phyloP scores from a whole-genome alignment of 345 rosid species.

The Triadica sebifera region DNA sequence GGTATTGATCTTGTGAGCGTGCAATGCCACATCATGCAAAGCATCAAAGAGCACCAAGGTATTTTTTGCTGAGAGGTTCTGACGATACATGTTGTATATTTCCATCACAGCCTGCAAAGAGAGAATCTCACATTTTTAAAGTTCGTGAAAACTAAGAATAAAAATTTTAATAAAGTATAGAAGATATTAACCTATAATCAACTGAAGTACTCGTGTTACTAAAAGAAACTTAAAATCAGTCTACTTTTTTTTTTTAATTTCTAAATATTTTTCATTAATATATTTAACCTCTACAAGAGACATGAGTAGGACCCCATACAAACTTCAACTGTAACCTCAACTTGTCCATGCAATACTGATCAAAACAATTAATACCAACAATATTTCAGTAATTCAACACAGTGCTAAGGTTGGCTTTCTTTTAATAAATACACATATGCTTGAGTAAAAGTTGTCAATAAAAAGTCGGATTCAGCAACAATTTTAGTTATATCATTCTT shows the following conservation, averaged over 20 bases:
- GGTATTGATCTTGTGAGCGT: conserved; percentile 75
- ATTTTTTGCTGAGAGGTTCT: conserved; percentile 67
- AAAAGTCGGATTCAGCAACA: background rate
- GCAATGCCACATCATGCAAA: conserved; percentile 74
- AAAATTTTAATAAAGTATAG: too few relatives aligned
- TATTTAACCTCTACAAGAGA: too few relatives aligned
- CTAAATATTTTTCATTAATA: too few relatives aligned
- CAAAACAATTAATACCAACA: background rate
- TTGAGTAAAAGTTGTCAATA: background rate
- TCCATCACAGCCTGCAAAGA: conserved; percentile 86
- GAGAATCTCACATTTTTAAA: conserved; percentile 3
- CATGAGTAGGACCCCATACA: too few relatives aligned
- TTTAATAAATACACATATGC: background rate
- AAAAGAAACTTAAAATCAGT: too few relatives aligned
- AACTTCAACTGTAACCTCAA: too few relatives aligned
- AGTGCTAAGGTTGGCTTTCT: background rate
- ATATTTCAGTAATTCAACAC: background rate
- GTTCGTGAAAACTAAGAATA: background rate
- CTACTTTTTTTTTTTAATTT: too few relatives aligned
- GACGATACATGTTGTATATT: conserved; percentile 79
- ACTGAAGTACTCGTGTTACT: too few relatives aligned
- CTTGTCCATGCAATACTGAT: too few relatives aligned
- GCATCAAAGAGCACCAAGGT: conserved; percentile 74
- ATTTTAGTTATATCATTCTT: background rate
- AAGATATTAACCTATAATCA: too few relatives aligned